Conservation (phyloP, 164 flowering plant species). For the Malania oleifera region DNA sequence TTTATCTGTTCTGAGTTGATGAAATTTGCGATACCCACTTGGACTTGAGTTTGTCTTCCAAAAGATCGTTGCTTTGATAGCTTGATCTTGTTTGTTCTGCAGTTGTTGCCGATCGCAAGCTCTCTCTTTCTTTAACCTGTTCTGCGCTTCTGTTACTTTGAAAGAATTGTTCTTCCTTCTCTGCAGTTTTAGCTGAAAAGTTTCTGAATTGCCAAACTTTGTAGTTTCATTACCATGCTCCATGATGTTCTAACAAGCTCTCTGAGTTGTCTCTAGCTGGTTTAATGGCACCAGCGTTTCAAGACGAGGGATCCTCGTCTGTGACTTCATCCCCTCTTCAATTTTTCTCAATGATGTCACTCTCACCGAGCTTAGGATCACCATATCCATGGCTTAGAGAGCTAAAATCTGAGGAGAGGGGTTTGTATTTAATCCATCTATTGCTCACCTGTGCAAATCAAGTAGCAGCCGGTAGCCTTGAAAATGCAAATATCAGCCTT, state of each 20-base stretch:
- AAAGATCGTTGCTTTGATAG: neutral
- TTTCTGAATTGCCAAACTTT: neutral
- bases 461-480: conserved; percentile 42
- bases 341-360: conserved; percentile 39
- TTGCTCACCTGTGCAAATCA: conserved; percentile 45
- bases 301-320: conserved; percentile 48
- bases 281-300: conserved; percentile 27
- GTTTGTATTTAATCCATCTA: conserved; percentile 44
- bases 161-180: no score
- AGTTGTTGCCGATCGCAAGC: neutral
- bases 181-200: neutral
- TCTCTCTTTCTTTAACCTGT: neutral
- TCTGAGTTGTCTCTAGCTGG: neutral
- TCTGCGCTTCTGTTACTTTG: no score
- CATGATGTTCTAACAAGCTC: neutral
- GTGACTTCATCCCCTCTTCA: conserved; percentile 45
- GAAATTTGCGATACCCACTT: neutral
- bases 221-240: neutral
- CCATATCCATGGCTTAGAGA: conserved; percentile 42
- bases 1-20: conserved; percentile 1
- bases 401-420: conserved; percentile 52
- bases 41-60: neutral
- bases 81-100: neutral
- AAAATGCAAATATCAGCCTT: conserved; percentile 41
- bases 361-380: conserved; percentile 36